A percentile compares a stretch with the other conserved stretches of the same genome.
These are phyloP conservation scores for Penicillium rolfsii DNA, from an alignment of 2,329 filamentous ascomycete genomes.

Conservation along the genomic window DNA sequence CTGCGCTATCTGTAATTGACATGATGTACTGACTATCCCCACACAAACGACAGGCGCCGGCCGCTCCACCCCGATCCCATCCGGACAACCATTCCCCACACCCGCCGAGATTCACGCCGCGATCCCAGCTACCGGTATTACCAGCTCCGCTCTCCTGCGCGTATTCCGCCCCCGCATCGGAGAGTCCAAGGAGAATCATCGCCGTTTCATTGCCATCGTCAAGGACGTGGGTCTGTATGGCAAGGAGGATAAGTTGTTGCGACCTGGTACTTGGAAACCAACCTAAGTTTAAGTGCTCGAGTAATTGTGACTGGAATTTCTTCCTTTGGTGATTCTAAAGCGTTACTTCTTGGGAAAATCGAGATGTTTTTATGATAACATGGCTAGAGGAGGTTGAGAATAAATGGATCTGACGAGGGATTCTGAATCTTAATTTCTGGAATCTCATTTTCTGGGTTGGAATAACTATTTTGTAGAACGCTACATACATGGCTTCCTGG, in stretches of 20 bases:
- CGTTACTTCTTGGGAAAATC: not conserved
- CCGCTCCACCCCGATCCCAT: constrained; percentile 38
- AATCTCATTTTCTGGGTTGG: not conserved
- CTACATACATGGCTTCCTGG: too few species aligned
- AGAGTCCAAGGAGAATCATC: constrained; percentile 47
- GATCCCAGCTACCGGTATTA: constrained; percentile 51
- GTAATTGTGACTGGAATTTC: not conserved
- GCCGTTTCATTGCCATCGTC: constrained; percentile 49
- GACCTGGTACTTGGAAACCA: constrained; percentile 43
- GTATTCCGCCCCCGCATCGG: constrained; percentile 49
- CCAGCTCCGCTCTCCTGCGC: constrained; percentile 49
- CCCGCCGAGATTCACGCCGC: constrained; percentile 52
- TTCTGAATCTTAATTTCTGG: not conserved
- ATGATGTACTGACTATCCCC: not conserved
- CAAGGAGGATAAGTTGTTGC: constrained; percentile 47
- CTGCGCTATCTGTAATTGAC: not conserved
- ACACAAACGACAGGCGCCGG: constrained; percentile 25
- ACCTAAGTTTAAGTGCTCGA: constrained; percentile 15
- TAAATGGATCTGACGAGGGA: not conserved
- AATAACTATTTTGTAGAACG: not conserved
- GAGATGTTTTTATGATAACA: constrained; percentile 1
- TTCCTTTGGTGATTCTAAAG: not conserved
- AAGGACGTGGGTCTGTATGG: constrained; percentile 49
- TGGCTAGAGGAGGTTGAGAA: not conserved
- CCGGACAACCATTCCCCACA: constrained; percentile 46